Conservation (phyloP, 2,329 filamentous ascomycete genomes). For the Pezicula radicicola region DNA sequence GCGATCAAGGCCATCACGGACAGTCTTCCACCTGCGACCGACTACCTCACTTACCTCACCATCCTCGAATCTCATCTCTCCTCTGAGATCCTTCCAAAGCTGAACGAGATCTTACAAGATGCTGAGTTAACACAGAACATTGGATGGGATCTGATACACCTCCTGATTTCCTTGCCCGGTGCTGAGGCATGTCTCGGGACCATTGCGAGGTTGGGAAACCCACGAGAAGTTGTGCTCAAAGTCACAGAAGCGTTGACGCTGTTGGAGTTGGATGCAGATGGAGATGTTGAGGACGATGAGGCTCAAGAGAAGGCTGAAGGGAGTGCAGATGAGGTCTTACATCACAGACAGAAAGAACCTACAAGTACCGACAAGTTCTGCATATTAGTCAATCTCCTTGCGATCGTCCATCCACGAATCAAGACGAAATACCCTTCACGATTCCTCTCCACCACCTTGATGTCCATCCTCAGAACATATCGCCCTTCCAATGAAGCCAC, state of each 20-base stretch:
- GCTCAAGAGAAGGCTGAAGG: slow-evolving; percentile 19
- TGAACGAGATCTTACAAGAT: slow-evolving; percentile 69
- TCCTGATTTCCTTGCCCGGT: slow-evolving; percentile 64
- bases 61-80: slow-evolving; percentile 72
- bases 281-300: slow-evolving; percentile 36
- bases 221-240: slow-evolving; percentile 77
- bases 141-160: slow-evolving; percentile 79
- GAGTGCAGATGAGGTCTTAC: slow-evolving; percentile 7
- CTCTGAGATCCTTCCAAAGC: slow-evolving; percentile 60
- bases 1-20: slow-evolving; percentile 24
- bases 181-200: slow-evolving; percentile 71
- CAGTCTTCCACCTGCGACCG: slow-evolving; percentile 46
- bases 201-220: slow-evolving; percentile 75
- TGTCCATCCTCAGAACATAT: slow-evolving; percentile 67
- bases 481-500: slow-evolving; percentile 61
- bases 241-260: slow-evolving; percentile 69
- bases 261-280: slow-evolving; percentile 43
- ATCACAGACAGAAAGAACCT: slow-evolving; percentile 18
- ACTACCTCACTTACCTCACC: slow-evolving; percentile 75
- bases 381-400: slow-evolving; percentile 66
- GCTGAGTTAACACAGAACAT: slow-evolving; percentile 69
- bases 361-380: slow-evolving; percentile 53
- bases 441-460: slow-evolving; percentile 74
- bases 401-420: slow-evolving; percentile 70
- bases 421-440: slow-evolving; percentile 75